A percentile compares a stretch with the other conserved stretches of the same genome.
These are phyloP conservation scores for Agaricus sinodeliciosus DNA, from an alignment of 768 basidiomycete genomes.

Conservation along the genomic window DNA sequence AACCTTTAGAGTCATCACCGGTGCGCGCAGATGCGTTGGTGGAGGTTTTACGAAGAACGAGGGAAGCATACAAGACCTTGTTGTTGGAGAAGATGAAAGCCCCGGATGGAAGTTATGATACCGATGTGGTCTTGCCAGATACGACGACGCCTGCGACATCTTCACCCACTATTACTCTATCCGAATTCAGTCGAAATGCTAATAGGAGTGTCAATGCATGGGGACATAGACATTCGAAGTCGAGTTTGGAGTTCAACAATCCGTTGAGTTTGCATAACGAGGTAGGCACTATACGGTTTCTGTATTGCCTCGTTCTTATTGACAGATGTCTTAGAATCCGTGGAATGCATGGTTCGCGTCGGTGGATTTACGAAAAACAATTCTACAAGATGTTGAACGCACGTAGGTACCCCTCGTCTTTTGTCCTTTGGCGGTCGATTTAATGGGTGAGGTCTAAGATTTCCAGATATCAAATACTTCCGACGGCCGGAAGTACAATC, in stretches of 20 bases:
- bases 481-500: conserved; percentile 66
- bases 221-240: conserved; percentile 14
- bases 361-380: conserved; percentile 83
- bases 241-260: conserved; percentile 66
- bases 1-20: conserved; percentile 53
- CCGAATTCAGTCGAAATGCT: neutral
- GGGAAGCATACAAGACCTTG: conserved; percentile 50
- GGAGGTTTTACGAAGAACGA: conserved; percentile 38
- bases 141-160: neutral
- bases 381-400: conserved; percentile 91
- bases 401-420: conserved; percentile 52
- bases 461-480: conserved; percentile 95
- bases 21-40: conserved; percentile 28
- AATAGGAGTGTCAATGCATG: neutral
- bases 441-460: conserved; percentile 38
- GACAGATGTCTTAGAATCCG: conserved; percentile 55
- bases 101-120: conserved; percentile 77
- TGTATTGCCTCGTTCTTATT: neutral
- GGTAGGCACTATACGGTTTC: conserved; percentile 27
- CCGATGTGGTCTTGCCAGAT: conserved; percentile 55
- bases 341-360: conserved; percentile 94
- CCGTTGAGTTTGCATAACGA: conserved; percentile 76
- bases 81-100: conserved; percentile 70
- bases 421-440: neutral
- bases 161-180: neutral